Conservation (phyloP, 2,329 filamentous ascomycete genomes). For the Fusarium dlaminii region DNA sequence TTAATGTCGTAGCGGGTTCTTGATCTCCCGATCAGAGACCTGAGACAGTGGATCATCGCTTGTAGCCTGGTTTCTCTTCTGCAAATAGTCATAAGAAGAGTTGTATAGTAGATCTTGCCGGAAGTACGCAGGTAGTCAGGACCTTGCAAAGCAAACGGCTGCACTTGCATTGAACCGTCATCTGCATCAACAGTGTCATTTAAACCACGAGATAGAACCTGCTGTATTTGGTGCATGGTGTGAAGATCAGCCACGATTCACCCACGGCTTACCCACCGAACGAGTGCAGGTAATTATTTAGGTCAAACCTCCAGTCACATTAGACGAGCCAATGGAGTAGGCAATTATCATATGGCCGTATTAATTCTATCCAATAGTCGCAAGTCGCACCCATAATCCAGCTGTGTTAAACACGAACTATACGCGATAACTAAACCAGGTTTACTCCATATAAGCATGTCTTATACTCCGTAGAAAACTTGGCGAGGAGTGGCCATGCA, state of each 20-base stretch:
- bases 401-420: conserved; percentile 16
- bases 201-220: conserved; percentile 21
- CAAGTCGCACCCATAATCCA: conserved; percentile 9
- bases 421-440: conserved; percentile 8
- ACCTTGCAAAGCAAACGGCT: neutral
- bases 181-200: conserved; percentile 9
- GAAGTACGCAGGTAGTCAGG: neutral
- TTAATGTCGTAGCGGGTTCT: conserved; percentile 7
- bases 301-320: conserved; percentile 1
- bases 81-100: neutral
- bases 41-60: conserved; percentile 40
- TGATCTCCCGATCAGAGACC: conserved; percentile 33
- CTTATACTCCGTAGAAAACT: neutral
- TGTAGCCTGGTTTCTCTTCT: conserved; percentile 3
- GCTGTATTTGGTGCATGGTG: conserved; percentile 30
- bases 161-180: conserved; percentile 4
- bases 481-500: neutral
- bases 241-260: conserved; percentile 37
- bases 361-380: conserved; percentile 6
- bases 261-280: conserved; percentile 25
- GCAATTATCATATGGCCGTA: neutral
- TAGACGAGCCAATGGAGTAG: conserved; percentile 20
- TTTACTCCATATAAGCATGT: neutral
- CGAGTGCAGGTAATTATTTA: conserved; percentile 16
- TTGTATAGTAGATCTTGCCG: conserved; percentile 19